Base-by-base conservation (phyloP, 345 rosid genomes). In the Camelina sativa region DNA sequence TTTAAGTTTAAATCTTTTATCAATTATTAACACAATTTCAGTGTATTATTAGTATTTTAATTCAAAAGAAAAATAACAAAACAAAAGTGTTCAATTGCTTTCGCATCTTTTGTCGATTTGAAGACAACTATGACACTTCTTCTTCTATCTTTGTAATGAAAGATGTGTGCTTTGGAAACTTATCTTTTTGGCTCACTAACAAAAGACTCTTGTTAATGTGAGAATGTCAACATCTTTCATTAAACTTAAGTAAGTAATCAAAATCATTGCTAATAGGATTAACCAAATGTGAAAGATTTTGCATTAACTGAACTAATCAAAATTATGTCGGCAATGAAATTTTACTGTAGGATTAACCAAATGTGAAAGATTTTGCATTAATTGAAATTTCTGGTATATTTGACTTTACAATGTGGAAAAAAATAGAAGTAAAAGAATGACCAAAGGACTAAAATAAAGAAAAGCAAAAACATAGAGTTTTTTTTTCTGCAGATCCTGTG, bases 301-400 rank as follows among this genome's bases (percentile, higher is more conserved):
- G 47, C 28, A 54, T 62, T 70, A 11, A 63, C 54, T 62, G 35
- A 62, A 55, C 30, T 4, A 28, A 28, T 28, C 30, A 15, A 3
- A 12, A 46, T 17, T 7, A 5, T 77, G 76, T 77, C 80, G 80
- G 76, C 76, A 71, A 64, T 65, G 41, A 71, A 57, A 56, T 19
- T 38, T 0, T 10, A 65, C 73, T 77, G 63, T 77, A 38, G 62
- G 73, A 71, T 71, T 77, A 65, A 72, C 73, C 63, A 77, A 58
- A 65, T 65, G 69, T 65, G 62, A 71, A 54, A 76, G 43, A 43
- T 28, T 62, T 62, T 47, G 47, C 28, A 54, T 62, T 70, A 11
- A 63, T 62, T 62, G 35, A 62, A 55, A 34, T 46, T 55, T 76
- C 22, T 47, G n/a, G 65, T 70, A 56, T 68, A 13, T 63, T 25